phyloP scores from a whole-genome alignment of 164 flowering plant species.

The Echeveria elegans region DNA sequence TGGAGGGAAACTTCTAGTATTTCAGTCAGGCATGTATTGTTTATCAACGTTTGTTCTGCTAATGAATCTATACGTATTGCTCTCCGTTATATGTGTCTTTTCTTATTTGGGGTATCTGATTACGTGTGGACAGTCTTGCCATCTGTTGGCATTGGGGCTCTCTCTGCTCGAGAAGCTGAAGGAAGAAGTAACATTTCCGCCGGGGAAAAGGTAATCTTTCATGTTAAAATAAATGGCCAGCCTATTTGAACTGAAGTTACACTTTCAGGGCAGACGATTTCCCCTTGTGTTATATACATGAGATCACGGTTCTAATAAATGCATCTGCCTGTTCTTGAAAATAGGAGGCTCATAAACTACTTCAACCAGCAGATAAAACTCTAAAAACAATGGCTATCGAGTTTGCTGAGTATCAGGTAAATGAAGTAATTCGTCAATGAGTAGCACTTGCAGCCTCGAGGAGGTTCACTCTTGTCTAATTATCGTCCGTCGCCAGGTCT shows the following conservation, averaged over 20 bases:
- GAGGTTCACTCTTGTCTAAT: not conserved
- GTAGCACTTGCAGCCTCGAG: not conserved
- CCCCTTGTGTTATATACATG: not conserved
- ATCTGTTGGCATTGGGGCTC: slow-evolving; percentile 85
- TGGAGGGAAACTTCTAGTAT: slow-evolving; percentile 92
- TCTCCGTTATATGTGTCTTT: not conserved
- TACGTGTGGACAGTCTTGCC: slow-evolving; percentile 51
- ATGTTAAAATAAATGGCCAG: too few species aligned
- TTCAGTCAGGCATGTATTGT: slow-evolving; percentile 65
- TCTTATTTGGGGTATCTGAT: slow-evolving; percentile 2
- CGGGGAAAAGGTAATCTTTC: slow-evolving; percentile 69
- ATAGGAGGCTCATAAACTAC: slow-evolving; percentile 87
- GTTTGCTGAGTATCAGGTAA: slow-evolving; percentile 96
- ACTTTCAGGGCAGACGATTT: too few species aligned
- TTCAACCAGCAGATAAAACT: slow-evolving; percentile 90
- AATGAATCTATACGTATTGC: not conserved
- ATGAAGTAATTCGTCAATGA: not conserved
- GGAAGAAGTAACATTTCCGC: slow-evolving; percentile 73
- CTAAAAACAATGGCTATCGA: slow-evolving; percentile 89
- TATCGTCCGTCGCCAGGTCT: slow-evolving; percentile 50
- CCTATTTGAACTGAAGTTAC: not conserved
- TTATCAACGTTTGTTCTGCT: not conserved
- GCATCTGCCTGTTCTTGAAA: slow-evolving; percentile 3
- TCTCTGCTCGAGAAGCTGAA: slow-evolving; percentile 93
- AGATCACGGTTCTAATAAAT: not conserved